Evolutionary conservation across 768 basidiomycete species (phyloP), one percentile per base, ranked within the genome.

Genomic region (Termitomyces sp.): DNA sequence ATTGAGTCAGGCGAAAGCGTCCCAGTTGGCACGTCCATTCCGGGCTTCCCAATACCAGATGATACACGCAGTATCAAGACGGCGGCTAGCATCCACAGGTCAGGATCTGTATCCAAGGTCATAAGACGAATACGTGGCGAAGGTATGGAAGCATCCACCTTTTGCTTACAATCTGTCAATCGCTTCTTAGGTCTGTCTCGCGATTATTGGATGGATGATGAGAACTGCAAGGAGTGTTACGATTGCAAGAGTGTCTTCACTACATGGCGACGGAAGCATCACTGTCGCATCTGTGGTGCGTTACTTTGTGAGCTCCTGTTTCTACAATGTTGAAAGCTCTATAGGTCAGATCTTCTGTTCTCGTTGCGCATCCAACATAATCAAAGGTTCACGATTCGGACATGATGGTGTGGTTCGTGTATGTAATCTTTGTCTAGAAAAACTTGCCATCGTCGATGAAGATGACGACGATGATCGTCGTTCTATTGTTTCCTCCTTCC

Each of bases 201-300:
- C 61, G 92, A 97, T 66, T 98, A 98, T 68, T 99, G 97, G 97
- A 98, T 98, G 94, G 92, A 94, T 60, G 95, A 98, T 67, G 93
- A 93, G 66, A 89, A 90, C 56, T 92, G 92, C 65, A 97, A 90
- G 68, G 94, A 97, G 66, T 96, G 94, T 67, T 96, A 93, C 68
- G 94, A 95, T 70, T 97, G 94, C 76, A 92, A 93, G 71, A 92
- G 90, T 62, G 79, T 90, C 50, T 99, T 99, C 73, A 92, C 93
- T 0, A 83, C 94, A 2, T 98, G 93, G 92, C 75, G 95, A 53
- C 77, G 97, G 61, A 97, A 95, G 70, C 97, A 99, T 66, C 97
- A 99, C 69, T 99, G 97, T 73, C 85, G 97, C 13, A 94, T 98
- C 70, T 98, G 97, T 68, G 94, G 94, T 89, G 67, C 56, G 81